phyloP scores from a whole-genome alignment of 768 basidiomycete species.

The Rhizopogon rudus region DNA sequence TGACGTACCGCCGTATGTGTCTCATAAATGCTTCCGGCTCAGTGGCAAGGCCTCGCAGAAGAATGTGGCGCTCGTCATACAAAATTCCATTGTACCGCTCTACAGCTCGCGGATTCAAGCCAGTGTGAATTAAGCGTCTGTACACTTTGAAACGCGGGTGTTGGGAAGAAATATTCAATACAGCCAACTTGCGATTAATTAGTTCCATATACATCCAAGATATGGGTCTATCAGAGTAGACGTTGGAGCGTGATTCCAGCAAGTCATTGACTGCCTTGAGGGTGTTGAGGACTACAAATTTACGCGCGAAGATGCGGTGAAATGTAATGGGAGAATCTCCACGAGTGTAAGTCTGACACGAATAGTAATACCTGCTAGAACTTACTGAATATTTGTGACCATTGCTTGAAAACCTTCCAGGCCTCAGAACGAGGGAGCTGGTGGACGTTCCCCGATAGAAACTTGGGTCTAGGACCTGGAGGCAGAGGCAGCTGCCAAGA shows the following conservation, averaged over 20 bases:
- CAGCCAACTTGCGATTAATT: constrained; percentile 33
- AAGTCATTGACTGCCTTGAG: constrained; percentile 36
- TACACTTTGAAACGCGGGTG: constrained; percentile 35
- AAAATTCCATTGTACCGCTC: constrained; percentile 31
- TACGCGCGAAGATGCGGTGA: constrained; percentile 39
- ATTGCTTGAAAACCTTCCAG: constrained; percentile 15
- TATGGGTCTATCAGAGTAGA: constrained; percentile 45
- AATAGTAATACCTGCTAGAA: not conserved
- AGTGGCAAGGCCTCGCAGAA: constrained; percentile 29
- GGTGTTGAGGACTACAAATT: constrained; percentile 38
- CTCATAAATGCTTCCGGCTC: constrained; percentile 27
- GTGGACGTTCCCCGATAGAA: constrained; percentile 22
- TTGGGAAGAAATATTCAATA: constrained; percentile 40
- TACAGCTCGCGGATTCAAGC: constrained; percentile 30
- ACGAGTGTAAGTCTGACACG: not conserved
- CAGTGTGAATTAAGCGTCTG: constrained; percentile 33
- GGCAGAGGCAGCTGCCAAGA: constrained; percentile 12
- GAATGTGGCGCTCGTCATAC: constrained; percentile 28
- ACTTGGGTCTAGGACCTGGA: constrained; percentile 20
- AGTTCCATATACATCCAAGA: constrained; percentile 38
- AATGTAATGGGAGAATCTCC: constrained; percentile 33
- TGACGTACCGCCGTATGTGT: constrained; percentile 34
- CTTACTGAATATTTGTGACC: constrained; percentile 19
- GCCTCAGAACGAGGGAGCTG: constrained; percentile 12
- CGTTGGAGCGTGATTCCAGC: constrained; percentile 35